phyloP scores from a whole-genome alignment of 2,329 filamentous ascomycete genomes.

The Fusarium fujikuroi region DNA sequence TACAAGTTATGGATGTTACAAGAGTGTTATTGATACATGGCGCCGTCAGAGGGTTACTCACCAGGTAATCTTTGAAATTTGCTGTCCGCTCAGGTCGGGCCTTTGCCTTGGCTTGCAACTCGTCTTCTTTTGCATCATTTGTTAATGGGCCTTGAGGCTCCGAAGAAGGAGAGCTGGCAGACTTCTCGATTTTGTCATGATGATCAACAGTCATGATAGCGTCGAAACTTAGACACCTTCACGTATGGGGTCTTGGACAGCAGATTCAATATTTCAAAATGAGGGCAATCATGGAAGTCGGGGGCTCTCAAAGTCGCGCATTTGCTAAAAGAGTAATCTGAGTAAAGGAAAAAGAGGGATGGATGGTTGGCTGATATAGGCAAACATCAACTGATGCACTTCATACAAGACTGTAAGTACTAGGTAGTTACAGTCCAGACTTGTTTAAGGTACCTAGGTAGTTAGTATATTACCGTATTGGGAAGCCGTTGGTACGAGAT shows the following conservation, averaged over 20 bases:
- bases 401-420: background rate
- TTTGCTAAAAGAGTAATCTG: background rate
- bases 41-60: conserved; percentile 1
- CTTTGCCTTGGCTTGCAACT: conserved; percentile 49
- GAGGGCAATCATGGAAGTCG: background rate
- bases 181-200: conserved; percentile 26
- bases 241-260: background rate
- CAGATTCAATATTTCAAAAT: background rate
- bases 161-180: conserved; percentile 13
- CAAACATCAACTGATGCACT: background rate
- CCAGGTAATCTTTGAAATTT: conserved; percentile 57
- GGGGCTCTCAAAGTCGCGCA: background rate
- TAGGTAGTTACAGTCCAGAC: background rate
- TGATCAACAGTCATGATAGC: conserved; percentile 30
- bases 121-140: conserved; percentile 39
- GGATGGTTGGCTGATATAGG: conserved; percentile 15
- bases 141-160: background rate
- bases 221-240: conserved; percentile 1
- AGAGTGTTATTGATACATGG: background rate
- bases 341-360: background rate
- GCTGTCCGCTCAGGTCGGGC: conserved; percentile 58
- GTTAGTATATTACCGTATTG: background rate
- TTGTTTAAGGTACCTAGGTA: background rate
- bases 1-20: conserved; percentile 31
- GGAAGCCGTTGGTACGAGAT: conserved; percentile 28